These are phyloP conservation scores for Lathyrus aphaca DNA, from an alignment of 306 rosid genomes.

Conservation along the genomic window DNA sequence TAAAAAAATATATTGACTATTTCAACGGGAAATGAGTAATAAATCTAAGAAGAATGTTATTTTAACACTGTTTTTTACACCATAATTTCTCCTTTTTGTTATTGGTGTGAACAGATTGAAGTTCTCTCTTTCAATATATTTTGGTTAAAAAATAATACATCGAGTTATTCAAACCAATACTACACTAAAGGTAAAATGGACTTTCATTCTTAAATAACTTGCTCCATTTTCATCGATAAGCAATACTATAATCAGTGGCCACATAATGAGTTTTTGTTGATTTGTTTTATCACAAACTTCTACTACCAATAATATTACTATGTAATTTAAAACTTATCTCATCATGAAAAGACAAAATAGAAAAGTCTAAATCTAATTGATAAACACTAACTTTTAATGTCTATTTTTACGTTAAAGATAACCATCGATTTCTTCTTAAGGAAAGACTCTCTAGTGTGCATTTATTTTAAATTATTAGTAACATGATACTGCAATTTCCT, in stretches of 20 bases:
- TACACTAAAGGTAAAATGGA: background rate
- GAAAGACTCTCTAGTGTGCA: background rate
- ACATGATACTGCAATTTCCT: conserved; percentile 23
- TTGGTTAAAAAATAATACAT: no score
- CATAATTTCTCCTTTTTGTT: no score
- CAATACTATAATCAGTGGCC: background rate
- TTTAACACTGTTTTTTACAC: no score
- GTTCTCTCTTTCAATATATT: background rate
- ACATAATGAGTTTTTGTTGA: background rate
- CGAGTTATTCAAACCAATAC: conserved; percentile 24
- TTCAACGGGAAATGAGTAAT: conserved; percentile 15
- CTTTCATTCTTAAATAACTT: conserved; percentile 6
- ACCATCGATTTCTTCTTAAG: background rate
- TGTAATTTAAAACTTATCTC: conserved; percentile 13
- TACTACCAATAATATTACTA: background rate
- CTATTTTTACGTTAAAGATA: background rate
- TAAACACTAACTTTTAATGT: conserved; percentile 7
- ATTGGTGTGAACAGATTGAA: background rate
- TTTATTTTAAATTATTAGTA: background rate
- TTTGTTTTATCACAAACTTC: background rate
- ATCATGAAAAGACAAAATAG: no score
- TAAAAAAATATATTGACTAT: conserved; percentile 12
- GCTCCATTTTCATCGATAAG: background rate
- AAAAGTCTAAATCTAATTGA: conserved; percentile 27
- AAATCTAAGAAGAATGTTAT: background rate